Percentiles rank a stretch among this genome's conserved stretches.
Conservation (phyloP, 768 basidiomycete species). For the Suillus cothurnatus region DNA sequence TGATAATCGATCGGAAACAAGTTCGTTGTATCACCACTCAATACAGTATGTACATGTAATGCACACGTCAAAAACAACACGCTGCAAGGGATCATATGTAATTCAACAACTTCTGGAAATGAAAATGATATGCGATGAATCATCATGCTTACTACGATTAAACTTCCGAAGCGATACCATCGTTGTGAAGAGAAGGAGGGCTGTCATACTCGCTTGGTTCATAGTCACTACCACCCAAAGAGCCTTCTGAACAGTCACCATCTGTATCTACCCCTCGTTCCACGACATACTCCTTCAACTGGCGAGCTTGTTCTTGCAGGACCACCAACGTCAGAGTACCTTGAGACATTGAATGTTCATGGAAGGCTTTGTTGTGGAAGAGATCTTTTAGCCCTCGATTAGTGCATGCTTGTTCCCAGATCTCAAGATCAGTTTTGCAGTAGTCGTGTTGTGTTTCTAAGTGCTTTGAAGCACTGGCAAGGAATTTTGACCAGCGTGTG, state of each 20-base stretch:
- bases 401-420: neutral
- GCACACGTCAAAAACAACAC: neutral
- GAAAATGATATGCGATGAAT: neutral
- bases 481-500: neutral
- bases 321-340: neutral
- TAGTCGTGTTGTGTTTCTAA: neutral
- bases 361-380: neutral
- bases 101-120: neutral
- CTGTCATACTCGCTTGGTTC: neutral
- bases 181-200: neutral
- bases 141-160: neutral
- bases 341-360: neutral
- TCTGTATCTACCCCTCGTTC: neutral
- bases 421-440: neutral
- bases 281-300: neutral
- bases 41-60: neutral
- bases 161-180: neutral
- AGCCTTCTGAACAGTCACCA: too few relatives aligned
- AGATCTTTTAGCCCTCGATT: neutral
- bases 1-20: too few relatives aligned
- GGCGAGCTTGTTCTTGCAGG: neutral
- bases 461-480: neutral
- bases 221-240: neutral
- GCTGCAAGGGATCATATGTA: neutral
- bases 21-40: too few relatives aligned